Base-by-base conservation (phyloP, 768 basidiomycete genomes). In the Xerocomus spinulosus region DNA sequence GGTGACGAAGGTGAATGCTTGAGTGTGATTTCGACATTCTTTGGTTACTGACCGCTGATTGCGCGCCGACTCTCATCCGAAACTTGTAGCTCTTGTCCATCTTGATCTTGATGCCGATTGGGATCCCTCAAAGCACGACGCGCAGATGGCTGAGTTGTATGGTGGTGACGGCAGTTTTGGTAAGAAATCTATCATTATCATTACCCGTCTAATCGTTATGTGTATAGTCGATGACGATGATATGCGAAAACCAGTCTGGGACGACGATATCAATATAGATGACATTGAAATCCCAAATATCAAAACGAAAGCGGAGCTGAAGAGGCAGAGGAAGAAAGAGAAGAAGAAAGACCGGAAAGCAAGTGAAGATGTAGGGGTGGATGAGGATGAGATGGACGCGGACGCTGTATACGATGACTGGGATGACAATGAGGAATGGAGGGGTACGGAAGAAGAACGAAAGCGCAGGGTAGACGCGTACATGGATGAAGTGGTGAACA, bases 51-150 rank as follows among this genome's bases (percentile, higher is more conserved):
- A 50, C 43, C 29, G 1, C 12, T 26, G 20, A 13, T 12, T 36
- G 10, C 4, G 9, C 10, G 39, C 9, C 4, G 35, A 29, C 15
- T 15, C 38, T 40, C 24, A 30, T 17, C 5, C 14, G 20, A 15
- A 38, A 7, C 13, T 41, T 46, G 48, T 56, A 82, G 88, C 80
- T 3, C 66, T 92, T 42, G 70, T 76, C 44, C 79, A 78, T 34
- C 73, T 95, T 4, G 91, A 95, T 57, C 70, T 99, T 6, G 93
- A 98, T 10, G 90, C 82, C 2, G 93, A 97, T 37, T 98, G 91
- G 87, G 92, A 97, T 58, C 86, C 91, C 12, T 81, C 76, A 10
- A 79, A 80, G 46, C 90, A 96, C 60, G 92, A 96, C 54, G 68
- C 65, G 29, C 87, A 91, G 63, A 92, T 99, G 85, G 73, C 78